A percentile compares a stretch with the other conserved stretches of the same genome.
These are phyloP conservation scores for Stramenopiles sp. DNA, from an alignment of 352 stramenopile genomes.

Conservation along the genomic window DNA sequence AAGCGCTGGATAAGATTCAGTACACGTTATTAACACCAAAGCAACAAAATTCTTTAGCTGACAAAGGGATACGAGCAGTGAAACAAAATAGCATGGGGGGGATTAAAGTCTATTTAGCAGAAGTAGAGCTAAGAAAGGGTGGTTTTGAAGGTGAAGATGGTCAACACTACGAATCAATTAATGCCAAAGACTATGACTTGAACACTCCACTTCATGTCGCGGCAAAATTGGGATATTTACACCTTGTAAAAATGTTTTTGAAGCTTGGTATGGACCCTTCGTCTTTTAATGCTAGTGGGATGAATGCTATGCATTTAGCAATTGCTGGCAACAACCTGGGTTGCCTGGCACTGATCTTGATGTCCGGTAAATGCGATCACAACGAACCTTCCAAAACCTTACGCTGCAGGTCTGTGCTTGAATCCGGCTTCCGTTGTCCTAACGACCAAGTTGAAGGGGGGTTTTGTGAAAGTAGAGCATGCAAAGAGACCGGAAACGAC, in stretches of 20 bases:
- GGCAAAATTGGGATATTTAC: not conserved
- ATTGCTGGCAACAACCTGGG: not conserved
- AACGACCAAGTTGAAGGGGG: slow-evolving; percentile 5
- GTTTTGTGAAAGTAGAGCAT: not conserved
- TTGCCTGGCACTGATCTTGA: not conserved
- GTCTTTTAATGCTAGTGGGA: not conserved
- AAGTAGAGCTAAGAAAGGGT: not conserved
- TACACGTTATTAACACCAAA: slow-evolving; percentile 2
- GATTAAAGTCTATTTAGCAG: slow-evolving; percentile 5
- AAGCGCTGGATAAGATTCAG: not conserved
- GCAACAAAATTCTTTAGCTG: not conserved
- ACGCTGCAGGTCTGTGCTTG: not conserved
- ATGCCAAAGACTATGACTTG: slow-evolving; percentile 9
- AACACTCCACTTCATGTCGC: slow-evolving; percentile 5
- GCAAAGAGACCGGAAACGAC: slow-evolving; percentile 7
- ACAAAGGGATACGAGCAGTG: slow-evolving; percentile 3
- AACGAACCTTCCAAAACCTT: not conserved
- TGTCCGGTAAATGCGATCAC: not conserved
- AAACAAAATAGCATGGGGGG: not conserved
- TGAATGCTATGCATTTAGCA: not conserved
- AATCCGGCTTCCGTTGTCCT: not conserved
- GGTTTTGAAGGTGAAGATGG: slow-evolving; percentile 12
- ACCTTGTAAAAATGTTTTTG: not conserved
- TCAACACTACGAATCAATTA: not conserved
- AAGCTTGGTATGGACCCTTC: not conserved